phyloP scores from a whole-genome alignment of 2,329 filamentous ascomycete genomes.

The Penicillium palitans region DNA sequence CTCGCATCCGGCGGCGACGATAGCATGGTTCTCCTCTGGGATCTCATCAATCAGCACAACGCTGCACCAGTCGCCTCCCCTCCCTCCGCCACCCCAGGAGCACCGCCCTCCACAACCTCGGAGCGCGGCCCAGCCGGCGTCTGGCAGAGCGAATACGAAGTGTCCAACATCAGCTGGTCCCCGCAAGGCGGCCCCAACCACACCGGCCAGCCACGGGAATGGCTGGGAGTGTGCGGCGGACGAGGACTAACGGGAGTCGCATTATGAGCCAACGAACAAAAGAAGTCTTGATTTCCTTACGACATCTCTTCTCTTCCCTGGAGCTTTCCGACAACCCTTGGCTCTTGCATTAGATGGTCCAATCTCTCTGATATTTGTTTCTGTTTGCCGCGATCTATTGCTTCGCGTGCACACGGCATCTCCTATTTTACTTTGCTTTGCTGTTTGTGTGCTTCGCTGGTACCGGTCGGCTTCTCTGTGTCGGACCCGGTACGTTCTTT shows the following conservation, averaged over 20 bases:
- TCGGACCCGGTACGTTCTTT: background rate
- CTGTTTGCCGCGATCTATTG: background rate
- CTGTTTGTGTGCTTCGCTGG: background rate
- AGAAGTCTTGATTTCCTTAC: slow-evolving; percentile 8
- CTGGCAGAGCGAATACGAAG: slow-evolving; percentile 50
- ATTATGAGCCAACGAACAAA: slow-evolving; percentile 30
- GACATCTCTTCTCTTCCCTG: slow-evolving; percentile 4
- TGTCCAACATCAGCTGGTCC: slow-evolving; percentile 51
- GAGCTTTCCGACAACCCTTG: slow-evolving; percentile 1
- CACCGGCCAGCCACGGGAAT: slow-evolving; percentile 38
- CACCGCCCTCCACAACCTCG: slow-evolving; percentile 33
- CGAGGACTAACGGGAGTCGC: slow-evolving; percentile 48
- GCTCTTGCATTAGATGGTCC: slow-evolving; percentile 26
- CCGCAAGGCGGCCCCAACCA: slow-evolving; percentile 41
- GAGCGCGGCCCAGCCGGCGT: slow-evolving; percentile 48
- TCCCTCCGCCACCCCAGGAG: slow-evolving; percentile 26
- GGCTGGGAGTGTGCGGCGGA: slow-evolving; percentile 49
- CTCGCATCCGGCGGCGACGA: slow-evolving; percentile 92
- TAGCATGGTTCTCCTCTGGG: slow-evolving; percentile 89
- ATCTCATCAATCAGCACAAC: slow-evolving; percentile 71
- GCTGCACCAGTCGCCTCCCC: slow-evolving; percentile 48
- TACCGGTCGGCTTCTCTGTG: background rate
- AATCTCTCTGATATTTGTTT: slow-evolving; percentile 5
- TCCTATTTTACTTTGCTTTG: background rate
- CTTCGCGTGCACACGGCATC: slow-evolving; percentile 1